Evolutionary conservation across 441 rosid species (phyloP).

Genomic region (Erysimum pusillum): DNA sequence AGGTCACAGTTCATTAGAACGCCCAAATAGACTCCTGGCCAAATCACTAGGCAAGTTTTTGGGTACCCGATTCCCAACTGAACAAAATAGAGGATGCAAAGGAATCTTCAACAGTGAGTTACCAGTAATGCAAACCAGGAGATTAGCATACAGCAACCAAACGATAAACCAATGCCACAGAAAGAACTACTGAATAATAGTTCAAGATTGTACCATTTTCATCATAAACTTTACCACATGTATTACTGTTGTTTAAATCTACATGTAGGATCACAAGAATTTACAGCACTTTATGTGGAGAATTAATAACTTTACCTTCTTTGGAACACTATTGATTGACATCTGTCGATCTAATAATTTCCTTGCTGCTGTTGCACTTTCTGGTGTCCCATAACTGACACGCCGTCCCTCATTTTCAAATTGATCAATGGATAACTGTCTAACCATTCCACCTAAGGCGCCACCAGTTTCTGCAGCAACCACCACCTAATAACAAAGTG

Average conservation of each 20-base stretch:
- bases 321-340: conserved; percentile 96
- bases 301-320: conserved; percentile 66
- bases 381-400: conserved; percentile 97
- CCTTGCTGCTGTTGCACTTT: conserved; percentile 96
- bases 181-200: conserved; percentile 11
- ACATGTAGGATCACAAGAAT: conserved; percentile 30
- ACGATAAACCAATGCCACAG: conserved; percentile 22
- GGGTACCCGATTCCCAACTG: not conserved
- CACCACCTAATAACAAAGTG: conserved; percentile 73
- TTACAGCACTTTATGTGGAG: conserved; percentile 23
- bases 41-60: conserved; percentile 9
- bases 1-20: conserved; percentile 10
- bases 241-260: conserved; percentile 12
- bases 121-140: conserved; percentile 16
- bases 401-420: conserved; percentile 98
- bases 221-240: conserved; percentile 18
- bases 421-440: conserved; percentile 95
- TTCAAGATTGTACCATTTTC: conserved; percentile 10
- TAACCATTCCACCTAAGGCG: conserved; percentile 96
- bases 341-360: conserved; percentile 96
- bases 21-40: conserved; percentile 10
- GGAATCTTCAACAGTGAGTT: conserved; percentile 15
- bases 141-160: conserved; percentile 13
- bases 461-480: conserved; percentile 98
- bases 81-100: not conserved